phyloP scores from a whole-genome alignment of 2,329 filamentous ascomycete species.

The Aspergillus fructus region DNA sequence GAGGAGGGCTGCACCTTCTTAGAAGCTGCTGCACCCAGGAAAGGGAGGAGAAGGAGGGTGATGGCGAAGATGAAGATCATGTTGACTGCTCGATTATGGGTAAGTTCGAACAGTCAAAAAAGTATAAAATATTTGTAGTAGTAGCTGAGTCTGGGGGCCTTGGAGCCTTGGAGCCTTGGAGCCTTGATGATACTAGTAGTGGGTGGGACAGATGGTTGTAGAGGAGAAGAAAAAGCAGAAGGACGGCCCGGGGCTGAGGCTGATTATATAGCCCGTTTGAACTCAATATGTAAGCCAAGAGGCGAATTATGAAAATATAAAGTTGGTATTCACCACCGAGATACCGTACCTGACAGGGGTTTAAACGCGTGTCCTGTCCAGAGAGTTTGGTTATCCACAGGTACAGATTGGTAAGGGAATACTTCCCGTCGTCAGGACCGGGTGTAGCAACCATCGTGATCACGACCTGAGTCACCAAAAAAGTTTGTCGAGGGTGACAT shows the following conservation, averaged over 20 bases:
- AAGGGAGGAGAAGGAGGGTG: neutral
- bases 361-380: neutral
- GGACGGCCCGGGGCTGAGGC: neutral
- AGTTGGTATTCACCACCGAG: neutral
- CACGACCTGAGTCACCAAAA: neutral
- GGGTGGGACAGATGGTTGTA: neutral
- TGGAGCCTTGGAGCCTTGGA: neutral
- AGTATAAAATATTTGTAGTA: neutral
- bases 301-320: neutral
- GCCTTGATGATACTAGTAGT: neutral
- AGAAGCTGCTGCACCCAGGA: neutral
- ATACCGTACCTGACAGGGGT: too few relatives aligned
- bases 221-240: neutral
- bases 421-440: neutral
- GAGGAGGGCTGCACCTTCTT: constrained; percentile 11
- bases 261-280: neutral
- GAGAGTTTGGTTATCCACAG: neutral
- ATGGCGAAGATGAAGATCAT: neutral
- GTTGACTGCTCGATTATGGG: neutral
- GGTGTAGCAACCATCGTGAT: neutral
- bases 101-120: constrained; percentile 7
- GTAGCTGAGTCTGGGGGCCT: neutral
- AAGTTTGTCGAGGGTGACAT: neutral
- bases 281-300: neutral
- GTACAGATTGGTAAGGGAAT: neutral